Percentiles rank a stretch among this genome's conserved stretches.
These are phyloP conservation scores for Alternaria gansuensis DNA, from an alignment of 2,329 filamentous ascomycete genomes.

Conservation along the genomic window DNA sequence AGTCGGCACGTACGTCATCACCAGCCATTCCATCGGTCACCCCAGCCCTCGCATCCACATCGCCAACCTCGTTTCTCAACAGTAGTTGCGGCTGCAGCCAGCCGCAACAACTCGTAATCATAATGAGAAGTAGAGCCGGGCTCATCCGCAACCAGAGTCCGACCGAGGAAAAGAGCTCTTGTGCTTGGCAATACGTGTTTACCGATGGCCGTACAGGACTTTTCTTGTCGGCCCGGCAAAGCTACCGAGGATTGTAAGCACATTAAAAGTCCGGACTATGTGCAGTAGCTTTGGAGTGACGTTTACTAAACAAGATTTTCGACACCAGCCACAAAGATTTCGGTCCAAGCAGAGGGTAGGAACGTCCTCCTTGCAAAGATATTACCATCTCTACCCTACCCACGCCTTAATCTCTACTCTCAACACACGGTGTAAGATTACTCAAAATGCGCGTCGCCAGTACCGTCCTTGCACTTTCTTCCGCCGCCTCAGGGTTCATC, in stretches of 20 bases:
- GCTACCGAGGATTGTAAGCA: conserved; percentile 20
- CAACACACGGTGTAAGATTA: neutral
- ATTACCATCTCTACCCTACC: neutral
- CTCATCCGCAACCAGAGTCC: conserved; percentile 21
- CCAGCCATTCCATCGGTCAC: conserved; percentile 21
- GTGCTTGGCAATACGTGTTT: conserved; percentile 12
- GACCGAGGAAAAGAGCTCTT: conserved; percentile 12
- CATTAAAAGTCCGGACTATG: conserved; percentile 7
- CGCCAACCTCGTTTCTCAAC: neutral
- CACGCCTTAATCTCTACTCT: conserved; percentile 1
- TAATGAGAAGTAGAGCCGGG: conserved; percentile 14
- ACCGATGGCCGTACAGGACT: neutral
- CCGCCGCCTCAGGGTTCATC: conserved; percentile 28
- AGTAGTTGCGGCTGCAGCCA: conserved; percentile 8
- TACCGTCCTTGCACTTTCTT: conserved; percentile 31
- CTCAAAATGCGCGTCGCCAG: conserved; percentile 30
- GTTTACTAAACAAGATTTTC: neutral
- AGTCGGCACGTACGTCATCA: conserved; percentile 29
- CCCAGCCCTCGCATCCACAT: conserved; percentile 10
- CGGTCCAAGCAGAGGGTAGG: conserved; percentile 1
- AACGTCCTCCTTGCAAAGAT: neutral
- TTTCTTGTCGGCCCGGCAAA: conserved; percentile 18
- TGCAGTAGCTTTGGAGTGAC: conserved; percentile 12
- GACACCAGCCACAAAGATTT: conserved; percentile 4
- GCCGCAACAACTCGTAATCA: conserved; percentile 10